Conservation (phyloP, 805 yeast genomes). For the Ogataea ganodermae region DNA sequence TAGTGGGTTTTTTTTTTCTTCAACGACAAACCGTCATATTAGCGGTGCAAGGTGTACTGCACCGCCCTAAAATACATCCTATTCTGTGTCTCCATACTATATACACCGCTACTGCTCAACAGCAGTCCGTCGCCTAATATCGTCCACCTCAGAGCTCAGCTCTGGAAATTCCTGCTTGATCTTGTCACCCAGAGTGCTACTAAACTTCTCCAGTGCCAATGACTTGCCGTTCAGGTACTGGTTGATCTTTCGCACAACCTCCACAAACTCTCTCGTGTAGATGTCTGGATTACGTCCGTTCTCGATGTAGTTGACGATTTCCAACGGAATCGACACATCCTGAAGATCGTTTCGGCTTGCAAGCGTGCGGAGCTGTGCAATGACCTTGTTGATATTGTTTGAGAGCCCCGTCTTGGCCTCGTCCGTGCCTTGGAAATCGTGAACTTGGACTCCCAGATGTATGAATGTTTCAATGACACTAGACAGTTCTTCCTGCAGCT, state of each 20-base stretch:
- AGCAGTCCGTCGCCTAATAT: slow-evolving; percentile 41
- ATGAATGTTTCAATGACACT: slow-evolving; percentile 75
- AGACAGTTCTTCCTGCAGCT: slow-evolving; percentile 44
- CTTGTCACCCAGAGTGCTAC: slow-evolving; percentile 67
- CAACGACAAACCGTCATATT: neutral
- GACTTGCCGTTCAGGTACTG: slow-evolving; percentile 86
- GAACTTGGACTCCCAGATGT: slow-evolving; percentile 88
- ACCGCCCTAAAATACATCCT: slow-evolving; percentile 11
- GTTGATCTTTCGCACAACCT: slow-evolving; percentile 86
- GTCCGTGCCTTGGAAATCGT: slow-evolving; percentile 88
- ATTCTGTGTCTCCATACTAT: neutral
- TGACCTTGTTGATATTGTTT: slow-evolving; percentile 44
- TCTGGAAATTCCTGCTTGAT: slow-evolving; percentile 81
- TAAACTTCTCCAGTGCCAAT: slow-evolving; percentile 54
- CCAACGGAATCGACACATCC: slow-evolving; percentile 64
- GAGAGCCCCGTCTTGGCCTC: slow-evolving; percentile 67
- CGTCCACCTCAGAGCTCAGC: slow-evolving; percentile 56
- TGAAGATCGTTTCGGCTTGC: slow-evolving; percentile 35
- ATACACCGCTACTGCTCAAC: neutral
- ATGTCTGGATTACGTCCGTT: slow-evolving; percentile 97
- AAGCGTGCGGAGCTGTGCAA: slow-evolving; percentile 41
- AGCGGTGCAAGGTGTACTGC: slow-evolving; percentile 3
- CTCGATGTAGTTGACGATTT: slow-evolving; percentile 88
- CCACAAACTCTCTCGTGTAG: slow-evolving; percentile 94
- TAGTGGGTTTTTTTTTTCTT: neutral